Percentiles rank a stretch among this genome's conserved stretches.
Conservation (phyloP, 2,329 filamentous ascomycete species). For the Pseudopithomyces maydicus region DNA sequence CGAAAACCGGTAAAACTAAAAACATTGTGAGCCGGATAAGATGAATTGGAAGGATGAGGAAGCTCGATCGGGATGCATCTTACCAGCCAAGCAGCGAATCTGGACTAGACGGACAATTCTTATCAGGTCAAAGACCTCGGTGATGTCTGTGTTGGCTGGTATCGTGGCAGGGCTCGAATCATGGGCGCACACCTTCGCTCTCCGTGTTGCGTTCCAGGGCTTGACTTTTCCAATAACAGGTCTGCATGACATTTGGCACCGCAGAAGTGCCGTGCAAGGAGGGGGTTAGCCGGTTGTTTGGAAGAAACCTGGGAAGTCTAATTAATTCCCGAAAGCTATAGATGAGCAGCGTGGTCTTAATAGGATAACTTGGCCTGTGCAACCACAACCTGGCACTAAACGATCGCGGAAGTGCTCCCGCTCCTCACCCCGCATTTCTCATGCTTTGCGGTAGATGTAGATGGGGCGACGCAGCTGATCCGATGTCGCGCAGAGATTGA, state of each 20-base stretch:
- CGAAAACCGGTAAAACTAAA: constrained; percentile 1
- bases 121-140: background rate
- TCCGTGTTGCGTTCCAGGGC: constrained; percentile 15
- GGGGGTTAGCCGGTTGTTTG: constrained; percentile 18
- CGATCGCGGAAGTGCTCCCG: constrained; percentile 9
- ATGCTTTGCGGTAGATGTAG: constrained; percentile 40
- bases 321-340: constrained; percentile 23
- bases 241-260: constrained; percentile 9
- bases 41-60: background rate
- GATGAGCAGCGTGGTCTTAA: constrained; percentile 20
- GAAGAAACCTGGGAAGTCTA: constrained; percentile 22
- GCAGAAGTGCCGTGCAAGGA: constrained; percentile 13
- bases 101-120: background rate
- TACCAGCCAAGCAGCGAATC: background rate
- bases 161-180: background rate
- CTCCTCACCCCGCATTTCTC: constrained; percentile 15
- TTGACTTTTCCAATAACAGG: constrained; percentile 9
- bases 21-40: constrained; percentile 3
- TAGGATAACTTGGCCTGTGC: constrained; percentile 17
- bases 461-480: constrained; percentile 38
- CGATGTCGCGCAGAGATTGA: constrained; percentile 35
- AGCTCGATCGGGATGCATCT: background rate
- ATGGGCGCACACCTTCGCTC: background rate
- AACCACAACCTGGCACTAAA: constrained; percentile 7
- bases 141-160: background rate